A percentile compares a stretch with the other conserved stretches of the same genome.
Evolutionary conservation across 2,329 filamentous ascomycete genomes (phyloP).

Genomic region (Exophiala mesophila): DNA sequence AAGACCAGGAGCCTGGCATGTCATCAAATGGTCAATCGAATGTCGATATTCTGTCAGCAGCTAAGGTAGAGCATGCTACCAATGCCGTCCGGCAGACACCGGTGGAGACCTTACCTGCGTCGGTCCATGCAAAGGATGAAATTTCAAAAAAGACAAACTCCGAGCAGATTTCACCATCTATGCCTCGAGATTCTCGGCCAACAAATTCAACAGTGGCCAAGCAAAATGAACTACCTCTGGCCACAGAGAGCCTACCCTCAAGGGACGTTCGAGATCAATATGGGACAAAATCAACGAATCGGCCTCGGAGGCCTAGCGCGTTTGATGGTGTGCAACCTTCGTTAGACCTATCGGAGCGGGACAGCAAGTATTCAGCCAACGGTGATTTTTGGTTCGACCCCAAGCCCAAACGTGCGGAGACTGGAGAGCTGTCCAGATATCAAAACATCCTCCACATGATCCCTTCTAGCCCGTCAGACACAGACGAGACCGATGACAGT

Average conservation of each 20-base stretch:
- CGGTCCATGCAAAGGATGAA: too few species aligned
- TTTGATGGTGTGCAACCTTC: conserved; percentile 10
- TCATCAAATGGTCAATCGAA: neutral
- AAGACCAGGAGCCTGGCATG: conserved; percentile 5
- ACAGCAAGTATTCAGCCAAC: conserved; percentile 49
- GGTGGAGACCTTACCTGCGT: too few species aligned
- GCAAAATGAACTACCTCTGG: too few species aligned
- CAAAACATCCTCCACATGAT: conserved; percentile 6
- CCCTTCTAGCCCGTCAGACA: conserved; percentile 13
- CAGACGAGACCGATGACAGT: conserved; percentile 10
- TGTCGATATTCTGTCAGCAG: too few species aligned
- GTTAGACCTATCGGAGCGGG: conserved; percentile 27
- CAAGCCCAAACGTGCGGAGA: neutral
- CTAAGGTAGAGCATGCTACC: too few species aligned
- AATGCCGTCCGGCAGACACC: neutral
- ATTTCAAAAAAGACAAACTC: too few species aligned
- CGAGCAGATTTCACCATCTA: too few species aligned
- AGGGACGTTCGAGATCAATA: too few species aligned
- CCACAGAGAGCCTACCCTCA: too few species aligned
- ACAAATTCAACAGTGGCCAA: too few species aligned
- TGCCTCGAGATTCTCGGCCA: too few species aligned
- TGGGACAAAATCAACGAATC: neutral
- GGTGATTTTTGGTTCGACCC: conserved; percentile 24
- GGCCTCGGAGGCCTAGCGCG: conserved; percentile 25
- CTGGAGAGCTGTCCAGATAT: neutral